Evolutionary conservation across 106 monocot species (phyloP), one percentile per base, ranked within the genome.

Genomic region (Gastrodia elata): DNA sequence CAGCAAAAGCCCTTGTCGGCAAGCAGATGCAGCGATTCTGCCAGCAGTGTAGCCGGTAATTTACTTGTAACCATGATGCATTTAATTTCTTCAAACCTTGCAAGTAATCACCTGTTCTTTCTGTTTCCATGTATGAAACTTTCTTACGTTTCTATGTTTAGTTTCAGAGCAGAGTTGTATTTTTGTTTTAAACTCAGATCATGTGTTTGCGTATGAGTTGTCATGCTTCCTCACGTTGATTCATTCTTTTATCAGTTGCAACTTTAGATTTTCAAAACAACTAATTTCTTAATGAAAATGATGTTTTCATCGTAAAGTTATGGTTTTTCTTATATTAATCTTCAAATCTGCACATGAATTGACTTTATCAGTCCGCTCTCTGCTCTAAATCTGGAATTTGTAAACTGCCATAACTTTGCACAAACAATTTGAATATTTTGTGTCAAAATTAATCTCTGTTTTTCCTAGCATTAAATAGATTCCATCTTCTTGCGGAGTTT

Each of bases 31-130:
- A 99, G 80, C 84, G 98, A 71, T 99, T 99, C 78, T 99, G 98
- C 71, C 98, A 99, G 72, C 98, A 99, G 93, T 99, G 98, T 68
- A 99, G 98, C 85, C 88, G 98, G 98, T 99, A 85, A 67, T n/a
- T 38, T 1, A 38, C 32, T 38, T 38, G 30, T 61, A 61, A 30
- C 61, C 32, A 32, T 52, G 22, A 52, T 52, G 20, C 7, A n/a
- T 9, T 4, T 22, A 52, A 2, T 52, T 52, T 22, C 20, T 52
- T 52, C 52, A 52, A n/a, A 52, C 52, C 46, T 46, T 46, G 46
- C 46, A 8, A 46, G 46, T 46, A 13, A 18, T n/a, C 18, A 3
- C 4, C 52, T 4, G 30, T 61, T 33, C 26, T 28, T 25, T 61
- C 61, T 32, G 6, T 32, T 61, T 61, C 3, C 30, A 28, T 32